Conservation (phyloP, 2,329 filamentous ascomycete species). For the Colletotrichum neosansevieriae region DNA sequence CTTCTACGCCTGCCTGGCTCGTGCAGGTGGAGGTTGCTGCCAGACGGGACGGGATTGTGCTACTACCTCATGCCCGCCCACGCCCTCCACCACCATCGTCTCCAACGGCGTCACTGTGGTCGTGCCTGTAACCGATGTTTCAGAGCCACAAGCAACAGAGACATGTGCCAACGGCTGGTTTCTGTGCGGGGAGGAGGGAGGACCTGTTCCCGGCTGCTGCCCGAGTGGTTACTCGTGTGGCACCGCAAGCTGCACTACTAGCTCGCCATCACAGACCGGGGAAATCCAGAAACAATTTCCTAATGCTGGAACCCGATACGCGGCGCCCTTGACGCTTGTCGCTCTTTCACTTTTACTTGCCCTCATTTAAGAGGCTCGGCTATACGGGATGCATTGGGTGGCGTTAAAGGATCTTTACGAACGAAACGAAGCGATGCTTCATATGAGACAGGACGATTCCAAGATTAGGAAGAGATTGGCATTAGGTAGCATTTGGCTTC, state of each 20-base stretch:
- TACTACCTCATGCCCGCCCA: conserved; percentile 79
- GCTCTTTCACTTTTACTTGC: not conserved
- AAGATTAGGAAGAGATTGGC: not conserved
- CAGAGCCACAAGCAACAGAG: conserved; percentile 53
- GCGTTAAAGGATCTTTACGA: conserved; percentile 14
- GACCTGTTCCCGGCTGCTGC: conserved; percentile 85
- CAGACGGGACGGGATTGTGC: conserved; percentile 88
- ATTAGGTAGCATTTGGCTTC: not conserved
- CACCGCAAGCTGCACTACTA: conserved; percentile 75
- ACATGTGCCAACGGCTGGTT: conserved; percentile 86
- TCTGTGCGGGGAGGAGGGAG: conserved; percentile 68
- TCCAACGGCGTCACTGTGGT: conserved; percentile 78
- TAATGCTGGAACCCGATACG: conserved; percentile 10
- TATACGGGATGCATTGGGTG: conserved; percentile 23
- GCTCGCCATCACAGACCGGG: conserved; percentile 63
- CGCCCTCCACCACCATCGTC: conserved; percentile 71
- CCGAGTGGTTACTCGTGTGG: conserved; percentile 82
- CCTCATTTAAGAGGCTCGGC: conserved; percentile 10
- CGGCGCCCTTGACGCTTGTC: not conserved
- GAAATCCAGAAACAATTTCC: conserved; percentile 68
- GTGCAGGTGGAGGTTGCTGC: conserved; percentile 87
- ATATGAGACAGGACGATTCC: not conserved
- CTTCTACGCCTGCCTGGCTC: conserved; percentile 90
- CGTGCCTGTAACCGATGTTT: conserved; percentile 66
- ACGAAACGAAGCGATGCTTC: not conserved